Percentiles rank a stretch among this genome's conserved stretches.
Evolutionary conservation across 192 early-diverging fungal genomes (phyloP).

Genomic region (Coemansia sp.): DNA sequence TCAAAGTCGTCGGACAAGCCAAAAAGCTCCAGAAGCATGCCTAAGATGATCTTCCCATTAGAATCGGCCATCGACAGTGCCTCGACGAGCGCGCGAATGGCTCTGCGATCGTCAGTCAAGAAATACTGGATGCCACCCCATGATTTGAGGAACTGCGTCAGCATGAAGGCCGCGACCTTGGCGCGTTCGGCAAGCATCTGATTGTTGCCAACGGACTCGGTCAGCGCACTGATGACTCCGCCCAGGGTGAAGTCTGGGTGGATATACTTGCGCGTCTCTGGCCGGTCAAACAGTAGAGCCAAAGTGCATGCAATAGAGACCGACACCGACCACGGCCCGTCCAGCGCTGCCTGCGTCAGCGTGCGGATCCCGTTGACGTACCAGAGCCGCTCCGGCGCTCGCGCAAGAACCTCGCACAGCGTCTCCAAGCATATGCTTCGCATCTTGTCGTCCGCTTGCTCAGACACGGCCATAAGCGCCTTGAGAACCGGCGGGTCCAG

Average conservation of each 20-base stretch:
- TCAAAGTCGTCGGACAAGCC: conserved; percentile 55
- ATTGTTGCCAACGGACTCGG: conserved; percentile 43
- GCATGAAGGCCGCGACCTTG: conserved; percentile 49
- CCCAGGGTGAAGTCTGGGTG: conserved; percentile 46
- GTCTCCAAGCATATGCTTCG: conserved; percentile 54
- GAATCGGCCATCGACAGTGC: conserved; percentile 44
- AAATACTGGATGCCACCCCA: conserved; percentile 60
- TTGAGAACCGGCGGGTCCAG: conserved; percentile 39
- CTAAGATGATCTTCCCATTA: conserved; percentile 49
- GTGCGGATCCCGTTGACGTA: conserved; percentile 48
- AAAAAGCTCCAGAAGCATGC: conserved; percentile 56
- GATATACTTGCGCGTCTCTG: conserved; percentile 36
- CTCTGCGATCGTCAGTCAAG: conserved; percentile 41
- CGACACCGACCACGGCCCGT: conserved; percentile 55
- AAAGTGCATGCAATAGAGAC: conserved; percentile 44
- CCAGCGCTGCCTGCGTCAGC: conserved; percentile 46
- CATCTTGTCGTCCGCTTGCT: conserved; percentile 55
- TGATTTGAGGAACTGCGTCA: conserved; percentile 56
- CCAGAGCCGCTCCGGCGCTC: conserved; percentile 38
- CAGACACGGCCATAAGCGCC: conserved; percentile 50
- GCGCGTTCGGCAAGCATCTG: conserved; percentile 48
- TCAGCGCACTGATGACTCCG: conserved; percentile 45
- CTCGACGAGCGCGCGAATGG: conserved; percentile 31
- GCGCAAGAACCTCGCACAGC: conserved; percentile 51
- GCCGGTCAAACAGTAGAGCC: conserved; percentile 39